Base-by-base conservation (phyloP, 495 filamentous ascomycete species). In the Neurospora tetrasperma region DNA sequence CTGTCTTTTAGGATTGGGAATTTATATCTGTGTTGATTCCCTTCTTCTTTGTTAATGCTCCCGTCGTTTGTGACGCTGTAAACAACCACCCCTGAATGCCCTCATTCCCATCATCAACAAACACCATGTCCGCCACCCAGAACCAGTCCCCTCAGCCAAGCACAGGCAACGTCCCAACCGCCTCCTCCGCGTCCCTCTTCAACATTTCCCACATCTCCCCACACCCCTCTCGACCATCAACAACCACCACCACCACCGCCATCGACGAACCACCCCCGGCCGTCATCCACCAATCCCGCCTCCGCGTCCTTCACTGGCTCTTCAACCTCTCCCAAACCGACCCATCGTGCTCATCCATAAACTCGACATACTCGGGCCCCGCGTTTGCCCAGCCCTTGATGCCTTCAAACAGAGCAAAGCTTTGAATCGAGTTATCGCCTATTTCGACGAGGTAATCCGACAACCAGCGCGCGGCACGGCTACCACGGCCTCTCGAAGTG, bases 401-500 rank as follows among this genome's bases (percentile, higher is more conserved):
- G 0, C 91, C 91, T 0, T 83, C 90, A 16, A 81, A 74, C 2
- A 93, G 83, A 6, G 86, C 83, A 70, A 88, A 71, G 72, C 90
- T 92, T 75, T 87, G 73, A 77, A 92, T 66, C 0, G 54, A 66
- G 0, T 69, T 70, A 72, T 89, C 85, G 1, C 80, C 73, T 69
- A 85, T 75, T 3, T 83, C 81, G 5, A 80, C 75, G 40, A 92
- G 82, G 54, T 89, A 85, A 78, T 92, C 90, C 20, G 85, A 85
- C 78, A 93, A 89, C 91, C 91, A 93, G 9, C 83, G 84, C 1
- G 90, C 86, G 8, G 88, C 86, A 2, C 91, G 83, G 11, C 81
- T 85, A 8, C 90, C 91, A 11, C 90, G 86, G 10, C 91, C 90
- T 7, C 71, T 71, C 0, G 89, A 92, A 4, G 91, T 91, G 92